A percentile compares a stretch with the other conserved stretches of the same genome.
Evolutionary conservation across 768 basidiomycete species (phyloP).

Genomic region (Suillus variegatus): DNA sequence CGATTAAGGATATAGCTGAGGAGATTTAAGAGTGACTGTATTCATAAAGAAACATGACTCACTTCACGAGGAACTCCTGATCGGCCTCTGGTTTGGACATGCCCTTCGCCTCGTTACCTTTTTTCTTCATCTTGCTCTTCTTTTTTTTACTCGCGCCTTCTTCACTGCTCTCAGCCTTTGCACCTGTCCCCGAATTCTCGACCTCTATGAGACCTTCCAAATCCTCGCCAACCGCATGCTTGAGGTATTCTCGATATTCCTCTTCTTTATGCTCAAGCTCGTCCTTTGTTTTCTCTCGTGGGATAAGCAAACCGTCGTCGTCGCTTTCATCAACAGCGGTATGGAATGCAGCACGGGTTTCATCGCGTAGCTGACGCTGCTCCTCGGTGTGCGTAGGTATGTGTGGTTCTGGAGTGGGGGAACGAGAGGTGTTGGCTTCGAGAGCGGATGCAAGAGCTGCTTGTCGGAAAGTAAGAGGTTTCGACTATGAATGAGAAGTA

Average conservation of each 20-base stretch:
- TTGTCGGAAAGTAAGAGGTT: conserved; percentile 76
- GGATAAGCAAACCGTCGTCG: conserved; percentile 68
- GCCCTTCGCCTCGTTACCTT: conserved; percentile 33
- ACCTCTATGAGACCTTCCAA: conserved; percentile 67
- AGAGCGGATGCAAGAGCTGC: conserved; percentile 67
- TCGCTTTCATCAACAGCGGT: conserved; percentile 39
- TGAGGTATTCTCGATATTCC: conserved; percentile 81
- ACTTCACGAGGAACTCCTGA: conserved; percentile 91
- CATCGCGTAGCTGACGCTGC: conserved; percentile 69
- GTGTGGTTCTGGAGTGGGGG: conserved; percentile 55
- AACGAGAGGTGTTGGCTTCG: conserved; percentile 46
- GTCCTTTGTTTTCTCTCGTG: conserved; percentile 75
- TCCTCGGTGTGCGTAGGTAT: conserved; percentile 76
- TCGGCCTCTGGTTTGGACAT: conserved; percentile 23
- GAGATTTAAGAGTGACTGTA: conserved; percentile 2
- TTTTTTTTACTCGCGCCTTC: conserved; percentile 28
- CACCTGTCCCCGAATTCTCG: conserved; percentile 24
- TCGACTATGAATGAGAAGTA: conserved; percentile 43
- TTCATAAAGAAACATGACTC: conserved; percentile 29
- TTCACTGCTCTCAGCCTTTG: conserved; percentile 26
- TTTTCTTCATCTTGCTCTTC: conserved; percentile 36
- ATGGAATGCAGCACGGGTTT: conserved; percentile 87
- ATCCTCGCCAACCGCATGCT: conserved; percentile 80
- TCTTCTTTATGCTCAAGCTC: conserved; percentile 79
- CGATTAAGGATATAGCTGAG: conserved; percentile 93